These are phyloP conservation scores for Sphaceloma murrayae DNA, from an alignment of 2,329 filamentous ascomycete genomes.

Conservation along the genomic window DNA sequence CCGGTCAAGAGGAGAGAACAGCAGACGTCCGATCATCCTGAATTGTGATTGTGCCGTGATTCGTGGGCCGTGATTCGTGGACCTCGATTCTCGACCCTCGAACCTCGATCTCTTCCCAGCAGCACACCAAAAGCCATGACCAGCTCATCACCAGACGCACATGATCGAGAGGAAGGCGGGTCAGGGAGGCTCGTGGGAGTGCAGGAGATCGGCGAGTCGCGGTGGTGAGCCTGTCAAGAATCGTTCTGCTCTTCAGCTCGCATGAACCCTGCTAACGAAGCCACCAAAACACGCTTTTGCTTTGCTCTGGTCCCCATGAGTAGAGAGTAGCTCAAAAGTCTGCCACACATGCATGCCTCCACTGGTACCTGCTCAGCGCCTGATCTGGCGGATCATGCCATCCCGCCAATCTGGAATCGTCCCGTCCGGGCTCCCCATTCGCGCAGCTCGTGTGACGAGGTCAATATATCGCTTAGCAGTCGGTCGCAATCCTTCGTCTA, in stretches of 20 bases:
- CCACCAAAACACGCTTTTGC: slow-evolving; percentile 1
- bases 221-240: slow-evolving; percentile 12
- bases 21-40: too few species aligned
- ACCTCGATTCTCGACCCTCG: neutral
- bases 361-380: slow-evolving; percentile 6
- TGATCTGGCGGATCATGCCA: slow-evolving; percentile 1
- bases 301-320: too few species aligned
- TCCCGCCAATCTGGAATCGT: neutral
- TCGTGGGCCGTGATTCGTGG: too few species aligned
- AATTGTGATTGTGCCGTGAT: too few species aligned
- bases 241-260: slow-evolving; percentile 8
- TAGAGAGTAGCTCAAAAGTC: too few species aligned
- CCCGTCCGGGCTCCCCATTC: slow-evolving; percentile 7
- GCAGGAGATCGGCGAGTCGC: slow-evolving; percentile 4
- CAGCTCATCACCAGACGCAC: neutral
- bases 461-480: too few species aligned
- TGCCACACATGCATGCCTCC: slow-evolving; percentile 1
- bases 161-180: neutral
- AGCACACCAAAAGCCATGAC: neutral
- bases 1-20: too few species aligned
- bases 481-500: too few species aligned
- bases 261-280: slow-evolving; percentile 13
- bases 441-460: too few species aligned
- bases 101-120: slow-evolving; percentile 7
- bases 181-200: slow-evolving; percentile 13